Evolutionary conservation across 192 early-diverging fungal species (phyloP).

Genomic region (Backusella sp.): DNA sequence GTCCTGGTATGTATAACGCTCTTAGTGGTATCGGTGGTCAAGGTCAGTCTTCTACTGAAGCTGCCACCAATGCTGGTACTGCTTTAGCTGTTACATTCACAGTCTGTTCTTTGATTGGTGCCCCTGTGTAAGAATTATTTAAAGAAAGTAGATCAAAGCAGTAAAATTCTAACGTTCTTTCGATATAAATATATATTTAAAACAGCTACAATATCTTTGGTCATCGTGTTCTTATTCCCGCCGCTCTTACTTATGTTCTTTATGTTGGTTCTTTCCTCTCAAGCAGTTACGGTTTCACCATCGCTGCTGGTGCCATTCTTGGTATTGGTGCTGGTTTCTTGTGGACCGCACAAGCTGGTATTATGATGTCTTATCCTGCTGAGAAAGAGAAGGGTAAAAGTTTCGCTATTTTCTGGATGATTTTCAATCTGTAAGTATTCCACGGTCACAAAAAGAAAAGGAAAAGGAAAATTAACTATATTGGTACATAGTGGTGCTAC

Average conservation of each 20-base stretch:
- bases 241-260: constrained; percentile 68
- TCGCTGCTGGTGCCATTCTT: constrained; percentile 75
- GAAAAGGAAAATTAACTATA: background rate
- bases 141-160: background rate
- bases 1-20: constrained; percentile 78
- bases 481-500: constrained; percentile 63
- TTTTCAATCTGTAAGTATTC: constrained; percentile 62
- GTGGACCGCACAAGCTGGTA: constrained; percentile 76
- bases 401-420: constrained; percentile 86
- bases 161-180: background rate
- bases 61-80: constrained; percentile 72
- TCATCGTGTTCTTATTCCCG: constrained; percentile 65
- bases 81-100: constrained; percentile 79
- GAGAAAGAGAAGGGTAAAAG: constrained; percentile 81
- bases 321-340: constrained; percentile 83
- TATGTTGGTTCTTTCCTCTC: constrained; percentile 80
- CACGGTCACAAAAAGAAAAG: background rate
- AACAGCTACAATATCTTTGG: constrained; percentile 71
- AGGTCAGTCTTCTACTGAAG: constrained; percentile 58
- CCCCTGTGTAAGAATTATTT: constrained; percentile 44
- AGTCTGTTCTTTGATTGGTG: constrained; percentile 74
- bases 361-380: constrained; percentile 84
- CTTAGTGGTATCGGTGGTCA: constrained; percentile 61
- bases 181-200: background rate
- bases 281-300: constrained; percentile 56